Evolutionary conservation across 306 rosid genomes (phyloP), one percentile per base, ranked within the genome.

Genomic region (Psophocarpus tetragonolobus): DNA sequence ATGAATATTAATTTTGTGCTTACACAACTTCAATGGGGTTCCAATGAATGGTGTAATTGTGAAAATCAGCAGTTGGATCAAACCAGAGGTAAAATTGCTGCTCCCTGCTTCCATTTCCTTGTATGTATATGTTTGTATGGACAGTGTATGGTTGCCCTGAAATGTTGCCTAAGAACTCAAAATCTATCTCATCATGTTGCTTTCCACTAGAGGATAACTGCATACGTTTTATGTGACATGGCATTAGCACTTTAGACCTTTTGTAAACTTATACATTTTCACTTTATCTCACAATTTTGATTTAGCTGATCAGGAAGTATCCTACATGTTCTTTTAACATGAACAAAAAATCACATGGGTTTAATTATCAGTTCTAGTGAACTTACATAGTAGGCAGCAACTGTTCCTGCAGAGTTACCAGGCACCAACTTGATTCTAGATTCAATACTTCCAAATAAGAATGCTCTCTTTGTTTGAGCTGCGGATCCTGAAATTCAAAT

Each of bases 21-120:
- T 84, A 89, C 97, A 92, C 98, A 68, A 91, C 68, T 76, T 79
- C 84, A 36, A 84, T 60, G 68, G 97, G 97, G 77, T 91, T 91
- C 98, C 97, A 95, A n/a, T 89, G 97, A 69, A 91, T 88, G 81
- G 92, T 91, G 87, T 95, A 95, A 85, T 88, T 95, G 84, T 95
- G 97, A 78, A 77, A 95, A 80, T 83, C 89, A 36, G 95, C 82
- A 0, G 91, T 80, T n/a, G 97, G 97, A 45, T 92, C 93, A 71
- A 95, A 92, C 98, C 98, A 95, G 75, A 57, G 93, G 69, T 88
- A 76, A 81, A 95, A 91, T 64, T 91, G 97, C 62, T 94, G 93
- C 83, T 94, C 98, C 20, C 68, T 85, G 82, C 84, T 87, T 85
- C 98, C 98, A 58, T 76, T 83, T 81, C 98, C 98, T 47, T 82